phyloP scores from a whole-genome alignment of 805 yeast species.

The Isabelozyma gotoi region DNA sequence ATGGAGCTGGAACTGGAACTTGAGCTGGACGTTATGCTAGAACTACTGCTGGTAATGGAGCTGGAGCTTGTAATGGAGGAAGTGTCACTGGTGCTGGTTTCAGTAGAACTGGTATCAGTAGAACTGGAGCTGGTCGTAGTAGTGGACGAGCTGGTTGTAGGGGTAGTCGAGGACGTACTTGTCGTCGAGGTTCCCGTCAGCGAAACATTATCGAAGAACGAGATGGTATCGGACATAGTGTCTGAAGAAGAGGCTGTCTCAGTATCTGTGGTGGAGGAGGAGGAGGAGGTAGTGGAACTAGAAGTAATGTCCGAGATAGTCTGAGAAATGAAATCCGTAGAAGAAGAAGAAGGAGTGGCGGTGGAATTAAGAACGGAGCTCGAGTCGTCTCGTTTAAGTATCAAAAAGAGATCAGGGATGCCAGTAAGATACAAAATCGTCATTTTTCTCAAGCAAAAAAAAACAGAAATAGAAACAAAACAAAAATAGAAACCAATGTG shows the following conservation, averaged over 20 bases:
- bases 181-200: too few relatives aligned
- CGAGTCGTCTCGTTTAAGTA: background rate
- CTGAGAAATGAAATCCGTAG: too few relatives aligned
- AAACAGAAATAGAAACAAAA: background rate
- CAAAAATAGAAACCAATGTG: background rate
- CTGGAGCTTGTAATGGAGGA: background rate
- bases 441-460: background rate
- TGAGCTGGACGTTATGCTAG: background rate
- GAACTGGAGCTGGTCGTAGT: background rate
- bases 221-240: background rate
- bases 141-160: background rate
- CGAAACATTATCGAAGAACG: too few relatives aligned
- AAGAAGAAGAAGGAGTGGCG: constrained; percentile 7
- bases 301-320: too few relatives aligned
- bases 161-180: background rate
- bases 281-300: constrained; percentile 8
- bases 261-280: too few relatives aligned
- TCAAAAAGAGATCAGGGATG: background rate
- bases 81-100: background rate
- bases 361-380: background rate
- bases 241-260: background rate
- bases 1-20: background rate
- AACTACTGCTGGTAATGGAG: background rate
- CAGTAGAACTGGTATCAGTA: background rate
- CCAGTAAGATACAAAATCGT: background rate